Conservation (phyloP, 106 monocot genomes). For the Posidonia australis region DNA sequence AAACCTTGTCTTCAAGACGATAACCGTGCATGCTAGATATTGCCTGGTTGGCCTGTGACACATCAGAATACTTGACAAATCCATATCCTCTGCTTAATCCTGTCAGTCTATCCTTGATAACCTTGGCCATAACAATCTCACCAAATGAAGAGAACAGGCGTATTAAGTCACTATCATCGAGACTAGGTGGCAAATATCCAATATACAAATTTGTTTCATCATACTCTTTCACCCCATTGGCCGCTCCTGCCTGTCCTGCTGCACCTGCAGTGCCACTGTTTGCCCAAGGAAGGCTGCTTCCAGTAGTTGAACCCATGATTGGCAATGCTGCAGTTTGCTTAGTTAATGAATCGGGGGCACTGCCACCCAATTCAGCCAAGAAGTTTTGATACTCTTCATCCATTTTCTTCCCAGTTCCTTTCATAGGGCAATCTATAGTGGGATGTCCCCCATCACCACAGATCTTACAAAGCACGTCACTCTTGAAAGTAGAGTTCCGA, state of each 20-base stretch:
- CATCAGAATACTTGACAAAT: slow-evolving; percentile 86
- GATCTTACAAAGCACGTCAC: slow-evolving; percentile 76
- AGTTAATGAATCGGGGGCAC: slow-evolving; percentile 54
- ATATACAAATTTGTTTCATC: slow-evolving; percentile 94
- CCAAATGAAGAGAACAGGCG: slow-evolving; percentile 69
- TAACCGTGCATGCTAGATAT: slow-evolving; percentile 80
- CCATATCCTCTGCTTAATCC: slow-evolving; percentile 86
- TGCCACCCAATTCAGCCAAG: slow-evolving; percentile 75
- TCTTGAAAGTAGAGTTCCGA: slow-evolving; percentile 60
- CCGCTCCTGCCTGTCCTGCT: slow-evolving; percentile 13
- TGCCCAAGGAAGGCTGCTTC: slow-evolving; percentile 53
- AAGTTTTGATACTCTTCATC: slow-evolving; percentile 95
- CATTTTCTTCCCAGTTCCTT: slow-evolving; percentile 82
- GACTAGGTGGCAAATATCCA: slow-evolving; percentile 65
- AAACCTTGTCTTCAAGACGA: slow-evolving; percentile 65
- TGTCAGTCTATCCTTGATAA: slow-evolving; percentile 74
- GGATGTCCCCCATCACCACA: slow-evolving; percentile 96
- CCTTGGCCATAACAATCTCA: slow-evolving; percentile 89
- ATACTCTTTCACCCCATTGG: slow-evolving; percentile 55
- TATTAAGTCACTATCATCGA: slow-evolving; percentile 73
- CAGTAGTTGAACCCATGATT: slow-evolving; percentile 34
- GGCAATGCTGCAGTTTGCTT: slow-evolving; percentile 24
- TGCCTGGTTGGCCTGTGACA: slow-evolving; percentile 57
- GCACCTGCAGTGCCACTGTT: slow-evolving; percentile 4
- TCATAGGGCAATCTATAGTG: slow-evolving; percentile 86